Base-by-base conservation (phyloP, 306 rosid species). In the Cucurbita pepo region DNA sequence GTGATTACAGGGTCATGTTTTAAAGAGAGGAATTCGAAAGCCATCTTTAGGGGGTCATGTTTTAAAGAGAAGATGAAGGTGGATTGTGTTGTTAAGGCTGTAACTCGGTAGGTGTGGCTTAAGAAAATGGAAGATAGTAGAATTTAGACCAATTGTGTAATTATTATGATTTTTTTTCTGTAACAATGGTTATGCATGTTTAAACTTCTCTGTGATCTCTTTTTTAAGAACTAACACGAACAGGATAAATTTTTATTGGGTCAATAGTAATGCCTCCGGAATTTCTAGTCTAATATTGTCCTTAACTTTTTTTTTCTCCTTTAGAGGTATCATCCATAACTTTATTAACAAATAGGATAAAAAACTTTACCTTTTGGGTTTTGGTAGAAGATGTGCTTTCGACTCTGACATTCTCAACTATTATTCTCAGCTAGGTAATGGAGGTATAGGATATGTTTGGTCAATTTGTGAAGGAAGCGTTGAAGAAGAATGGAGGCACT, bases 401-500 rank as follows among this genome's bases (percentile, higher is more conserved):
- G 25, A 50, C 8, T 69, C 25, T 69, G 43, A 69, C 57, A 16
- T 69, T 47, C 25, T 22, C 44, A 6, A 56, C 53, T 73, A 25
- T 79, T 76, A 40, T 81, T 77, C 76, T 81, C 97, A 95, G 97
- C 87, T 95, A 81, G 97, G 99, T 59, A 56, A 74, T 41, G 96
- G 99, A 71, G 97, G 99, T 54, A 84, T 77, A 65, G 99, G 99
- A 74, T 81, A 89, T 82, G 76, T 95, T 69, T 95, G 99, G 99
- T 80, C 95, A 77, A 83, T 81, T 76, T 86, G 85, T 85, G 99
- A 95, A 81, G 97, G 90, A 67, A 85, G 88, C 71, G 79, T 78
- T 12, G 99, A 95, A 79, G 97, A 95, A 80, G 96, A 89, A 81
- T 95, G 97, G 99, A 88, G 86, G 90, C 99, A 95, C 77, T 95